These are phyloP conservation scores for Xylariaceae sp. DNA, from an alignment of 2,329 filamentous ascomycete species.

Conservation along the genomic window DNA sequence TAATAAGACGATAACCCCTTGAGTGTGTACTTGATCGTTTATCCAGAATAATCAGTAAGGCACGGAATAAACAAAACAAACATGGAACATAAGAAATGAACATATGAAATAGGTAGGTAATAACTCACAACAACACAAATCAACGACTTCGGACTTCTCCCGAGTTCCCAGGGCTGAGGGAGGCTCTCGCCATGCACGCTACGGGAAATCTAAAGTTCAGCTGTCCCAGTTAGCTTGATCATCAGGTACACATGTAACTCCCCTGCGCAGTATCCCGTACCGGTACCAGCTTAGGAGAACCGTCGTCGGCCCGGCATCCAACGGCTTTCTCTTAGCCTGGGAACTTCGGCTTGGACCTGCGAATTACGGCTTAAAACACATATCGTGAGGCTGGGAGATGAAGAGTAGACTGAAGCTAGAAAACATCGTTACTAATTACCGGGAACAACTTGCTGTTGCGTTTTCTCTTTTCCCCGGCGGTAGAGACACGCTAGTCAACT, in stretches of 20 bases:
- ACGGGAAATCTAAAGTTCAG: background rate
- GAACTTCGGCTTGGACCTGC: background rate
- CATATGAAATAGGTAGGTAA: background rate
- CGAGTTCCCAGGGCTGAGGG: background rate
- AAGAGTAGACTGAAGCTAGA: too few species aligned
- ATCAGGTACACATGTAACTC: background rate
- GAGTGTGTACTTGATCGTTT: too few species aligned
- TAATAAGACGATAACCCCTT: background rate
- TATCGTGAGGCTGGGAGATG: too few species aligned
- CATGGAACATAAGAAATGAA: background rate
- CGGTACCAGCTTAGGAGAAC: background rate
- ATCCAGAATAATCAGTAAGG: too few species aligned
- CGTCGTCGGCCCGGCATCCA: background rate
- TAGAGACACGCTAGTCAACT: background rate
- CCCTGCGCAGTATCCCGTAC: background rate
- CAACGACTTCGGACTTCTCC: background rate
- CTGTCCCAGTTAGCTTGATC: background rate
- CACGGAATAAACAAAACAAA: background rate
- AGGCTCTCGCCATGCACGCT: background rate
- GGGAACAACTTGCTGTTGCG: too few species aligned
- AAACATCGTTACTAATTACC: too few species aligned
- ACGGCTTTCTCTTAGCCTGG: background rate
- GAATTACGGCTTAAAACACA: too few species aligned
- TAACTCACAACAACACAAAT: background rate
- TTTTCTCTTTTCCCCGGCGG: too few species aligned